These are phyloP conservation scores for Nakaseomyces glabratus DNA, from an alignment of 1,139 yeast genomes.

Conservation along the genomic window DNA sequence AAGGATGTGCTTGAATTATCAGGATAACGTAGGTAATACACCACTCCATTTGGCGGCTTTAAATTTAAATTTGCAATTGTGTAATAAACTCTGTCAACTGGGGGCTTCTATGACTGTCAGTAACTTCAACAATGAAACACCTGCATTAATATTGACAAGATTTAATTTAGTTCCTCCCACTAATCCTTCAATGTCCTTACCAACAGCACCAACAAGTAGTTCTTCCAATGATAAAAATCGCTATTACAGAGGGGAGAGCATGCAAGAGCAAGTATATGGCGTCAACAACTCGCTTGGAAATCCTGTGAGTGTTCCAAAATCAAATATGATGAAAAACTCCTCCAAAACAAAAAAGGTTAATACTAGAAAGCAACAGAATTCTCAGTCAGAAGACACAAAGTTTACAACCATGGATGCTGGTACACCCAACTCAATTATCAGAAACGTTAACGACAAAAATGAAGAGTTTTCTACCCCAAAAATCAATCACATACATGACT, in stretches of 20 bases:
- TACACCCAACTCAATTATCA: neutral
- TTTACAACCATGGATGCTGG: neutral
- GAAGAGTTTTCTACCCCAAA: constrained; percentile 4
- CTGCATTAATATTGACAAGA: constrained; percentile 33
- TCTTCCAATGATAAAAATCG: neutral
- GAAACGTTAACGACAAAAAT: constrained; percentile 1
- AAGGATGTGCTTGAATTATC: constrained; percentile 56
- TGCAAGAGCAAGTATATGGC: constrained; percentile 1
- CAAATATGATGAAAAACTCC: neutral
- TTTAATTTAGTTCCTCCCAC: constrained; percentile 12
- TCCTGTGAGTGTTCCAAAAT: constrained; percentile 3
- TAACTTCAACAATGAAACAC: constrained; percentile 27
- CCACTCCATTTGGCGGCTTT: constrained; percentile 52
- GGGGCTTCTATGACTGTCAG: constrained; percentile 27
- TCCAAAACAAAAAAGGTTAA: constrained; percentile 2
- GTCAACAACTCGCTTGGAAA: constrained; percentile 1
- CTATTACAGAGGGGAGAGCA: neutral
- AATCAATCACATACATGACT: constrained; percentile 1
- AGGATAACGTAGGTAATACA: constrained; percentile 61
- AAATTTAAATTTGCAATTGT: constrained; percentile 27
- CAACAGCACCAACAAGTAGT: constrained; percentile 2
- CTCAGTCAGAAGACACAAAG: neutral
- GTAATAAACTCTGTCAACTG: constrained; percentile 25
- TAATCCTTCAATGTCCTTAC: neutral
- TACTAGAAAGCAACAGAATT: neutral